phyloP scores from a whole-genome alignment of 208 protist genomes.

The Wallacemonas rigidus region DNA sequence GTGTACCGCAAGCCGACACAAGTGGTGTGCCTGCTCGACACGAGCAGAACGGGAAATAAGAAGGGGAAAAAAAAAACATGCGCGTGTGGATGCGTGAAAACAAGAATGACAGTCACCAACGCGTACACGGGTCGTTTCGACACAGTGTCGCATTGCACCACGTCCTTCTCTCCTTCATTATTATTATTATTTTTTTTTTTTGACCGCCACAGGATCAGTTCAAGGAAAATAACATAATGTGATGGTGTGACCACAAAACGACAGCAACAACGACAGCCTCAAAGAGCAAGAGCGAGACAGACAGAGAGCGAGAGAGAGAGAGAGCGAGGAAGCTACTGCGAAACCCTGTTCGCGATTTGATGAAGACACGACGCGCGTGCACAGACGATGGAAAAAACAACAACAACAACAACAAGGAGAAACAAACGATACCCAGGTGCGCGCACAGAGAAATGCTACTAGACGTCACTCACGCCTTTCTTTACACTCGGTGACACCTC shows the following conservation, averaged over 20 bases:
- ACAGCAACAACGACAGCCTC: slow-evolving; percentile 9
- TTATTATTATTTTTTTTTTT: slow-evolving; percentile 1
- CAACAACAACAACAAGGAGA: neutral
- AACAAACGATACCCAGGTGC: neutral
- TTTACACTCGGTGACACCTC: neutral
- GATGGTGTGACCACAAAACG: neutral
- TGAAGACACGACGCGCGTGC: too few relatives aligned
- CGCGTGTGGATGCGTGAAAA: too few relatives aligned
- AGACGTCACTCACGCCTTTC: neutral
- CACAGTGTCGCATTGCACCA: too few relatives aligned
- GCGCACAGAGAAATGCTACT: neutral
- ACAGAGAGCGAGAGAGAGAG: neutral
- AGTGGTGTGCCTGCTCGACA: too few relatives aligned
- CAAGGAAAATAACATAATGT: neutral
- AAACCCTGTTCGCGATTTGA: too few relatives aligned
- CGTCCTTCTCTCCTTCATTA: too few relatives aligned
- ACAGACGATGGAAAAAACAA: neutral
- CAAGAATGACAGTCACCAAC: too few relatives aligned
- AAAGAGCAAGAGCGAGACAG: slow-evolving; percentile 9
- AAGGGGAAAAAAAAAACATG: too few relatives aligned
- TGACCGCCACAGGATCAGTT: neutral
- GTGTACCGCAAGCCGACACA: too few relatives aligned
- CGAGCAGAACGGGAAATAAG: too few relatives aligned
- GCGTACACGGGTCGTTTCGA: too few relatives aligned
- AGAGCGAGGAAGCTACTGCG: too few relatives aligned